phyloP scores from a whole-genome alignment of 2,329 filamentous ascomycete species.

The Calonectria hawksworthii region DNA sequence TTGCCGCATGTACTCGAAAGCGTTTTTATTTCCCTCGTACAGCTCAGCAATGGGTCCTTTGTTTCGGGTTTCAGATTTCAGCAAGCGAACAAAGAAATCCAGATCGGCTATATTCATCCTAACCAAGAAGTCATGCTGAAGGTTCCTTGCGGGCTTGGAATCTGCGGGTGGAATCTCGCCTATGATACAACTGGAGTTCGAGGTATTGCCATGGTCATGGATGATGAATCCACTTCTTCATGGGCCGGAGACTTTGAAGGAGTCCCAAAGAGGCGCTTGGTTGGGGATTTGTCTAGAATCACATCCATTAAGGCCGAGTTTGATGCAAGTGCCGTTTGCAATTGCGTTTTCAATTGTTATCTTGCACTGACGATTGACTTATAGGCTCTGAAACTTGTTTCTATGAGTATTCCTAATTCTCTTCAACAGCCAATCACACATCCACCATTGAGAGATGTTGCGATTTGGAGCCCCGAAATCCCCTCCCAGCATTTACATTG shows the following conservation, averaged over 20 bases:
- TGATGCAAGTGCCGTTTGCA: neutral
- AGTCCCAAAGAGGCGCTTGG: slow-evolving; percentile 11
- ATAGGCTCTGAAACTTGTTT: neutral
- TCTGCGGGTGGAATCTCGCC: slow-evolving; percentile 21
- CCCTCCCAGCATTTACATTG: neutral
- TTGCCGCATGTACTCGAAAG: neutral
- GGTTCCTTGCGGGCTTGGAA: neutral
- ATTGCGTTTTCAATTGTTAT: neutral
- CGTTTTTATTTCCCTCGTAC: slow-evolving; percentile 27
- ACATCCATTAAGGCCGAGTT: slow-evolving; percentile 12
- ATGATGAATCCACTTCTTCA: slow-evolving; percentile 5
- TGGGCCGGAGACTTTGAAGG: slow-evolving; percentile 19
- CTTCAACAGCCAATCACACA: neutral
- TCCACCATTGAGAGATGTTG: neutral
- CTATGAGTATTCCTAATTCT: neutral
- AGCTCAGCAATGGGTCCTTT: neutral
- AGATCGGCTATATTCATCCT: slow-evolving; percentile 26
- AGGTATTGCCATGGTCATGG: slow-evolving; percentile 12
- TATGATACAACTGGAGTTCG: slow-evolving; percentile 1
- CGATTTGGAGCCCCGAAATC: neutral
- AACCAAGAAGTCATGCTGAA: neutral
- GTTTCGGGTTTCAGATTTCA: slow-evolving; percentile 22
- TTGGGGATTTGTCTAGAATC: neutral
- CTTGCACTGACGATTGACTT: neutral
- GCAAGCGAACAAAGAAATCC: neutral